phyloP scores from a whole-genome alignment of 768 basidiomycete species.

The Psilocybe cubensis region DNA sequence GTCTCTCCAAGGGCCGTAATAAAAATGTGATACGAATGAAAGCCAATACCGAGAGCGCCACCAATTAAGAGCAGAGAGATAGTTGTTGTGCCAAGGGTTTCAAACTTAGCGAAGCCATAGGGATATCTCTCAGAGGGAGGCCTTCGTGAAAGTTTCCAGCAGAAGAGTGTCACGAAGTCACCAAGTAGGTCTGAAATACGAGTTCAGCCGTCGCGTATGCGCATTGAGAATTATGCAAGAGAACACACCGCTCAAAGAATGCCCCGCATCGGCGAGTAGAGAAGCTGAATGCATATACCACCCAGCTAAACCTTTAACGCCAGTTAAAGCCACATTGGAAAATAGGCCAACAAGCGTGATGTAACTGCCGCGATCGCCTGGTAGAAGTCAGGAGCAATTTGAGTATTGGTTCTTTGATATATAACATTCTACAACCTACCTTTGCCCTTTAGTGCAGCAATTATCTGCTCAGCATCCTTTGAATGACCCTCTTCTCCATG shows the following conservation, averaged over 20 bases:
- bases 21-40: constrained; percentile 89
- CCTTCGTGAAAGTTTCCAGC: constrained; percentile 83
- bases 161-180: constrained; percentile 89
- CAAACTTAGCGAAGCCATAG: constrained; percentile 92
- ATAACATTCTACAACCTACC: constrained; percentile 42
- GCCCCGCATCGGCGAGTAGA: constrained; percentile 91
- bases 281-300: constrained; percentile 91
- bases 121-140: constrained; percentile 84
- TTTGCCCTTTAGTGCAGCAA: constrained; percentile 66
- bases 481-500: constrained; percentile 61
- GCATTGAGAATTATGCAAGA: not conserved
- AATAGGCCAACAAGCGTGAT: constrained; percentile 87
- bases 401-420: not conserved
- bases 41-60: constrained; percentile 82
- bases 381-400: constrained; percentile 1
- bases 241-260: constrained; percentile 80
- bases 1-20: constrained; percentile 72
- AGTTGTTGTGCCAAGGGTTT: constrained; percentile 91
- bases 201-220: not conserved
- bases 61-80: constrained; percentile 87
- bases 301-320: constrained; percentile 85
- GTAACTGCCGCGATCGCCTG: constrained; percentile 80
- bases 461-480: constrained; percentile 68
- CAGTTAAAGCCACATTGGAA: constrained; percentile 82
- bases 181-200: constrained; percentile 69